Conservation (phyloP, 2,329 filamentous ascomycete genomes). For the Emericellopsis atlantica region DNA sequence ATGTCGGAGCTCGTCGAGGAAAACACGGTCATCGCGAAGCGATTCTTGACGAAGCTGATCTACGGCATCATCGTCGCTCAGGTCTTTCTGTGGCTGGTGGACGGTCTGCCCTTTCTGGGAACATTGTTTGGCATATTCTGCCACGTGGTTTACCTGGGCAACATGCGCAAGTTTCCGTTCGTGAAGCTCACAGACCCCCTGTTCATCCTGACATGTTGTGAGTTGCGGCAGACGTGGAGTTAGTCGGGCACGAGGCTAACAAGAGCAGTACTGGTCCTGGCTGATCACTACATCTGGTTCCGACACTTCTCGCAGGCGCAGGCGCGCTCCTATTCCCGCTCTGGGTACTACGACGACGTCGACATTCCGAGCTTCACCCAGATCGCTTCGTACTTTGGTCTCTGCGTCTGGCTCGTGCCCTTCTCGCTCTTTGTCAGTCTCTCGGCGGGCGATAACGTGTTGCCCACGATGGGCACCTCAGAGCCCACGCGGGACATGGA, state of each 20-base stretch:
- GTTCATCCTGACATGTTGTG: constrained; percentile 74
- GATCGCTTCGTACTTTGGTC: constrained; percentile 89
- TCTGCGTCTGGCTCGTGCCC: constrained; percentile 93
- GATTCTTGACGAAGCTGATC: constrained; percentile 73
- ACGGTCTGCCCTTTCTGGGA: constrained; percentile 71
- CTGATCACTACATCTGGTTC: constrained; percentile 96
- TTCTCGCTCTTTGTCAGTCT: constrained; percentile 92
- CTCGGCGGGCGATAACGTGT: constrained; percentile 85
- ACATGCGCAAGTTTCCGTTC: constrained; percentile 61
- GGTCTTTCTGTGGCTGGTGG: constrained; percentile 61
- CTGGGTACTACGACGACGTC: constrained; percentile 49
- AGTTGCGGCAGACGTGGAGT: constrained; percentile 11
- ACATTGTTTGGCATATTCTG: constrained; percentile 65
- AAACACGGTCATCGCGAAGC: constrained; percentile 86
- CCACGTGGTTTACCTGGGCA: constrained; percentile 79
- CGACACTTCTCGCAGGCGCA: constrained; percentile 67
- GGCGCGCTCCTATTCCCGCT: constrained; percentile 41
- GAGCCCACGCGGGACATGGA: constrained; percentile 33
- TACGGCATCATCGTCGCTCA: constrained; percentile 70
- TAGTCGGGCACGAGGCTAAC: too few relatives aligned
- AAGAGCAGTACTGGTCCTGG: constrained; percentile 57
- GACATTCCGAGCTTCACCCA: constrained; percentile 76
- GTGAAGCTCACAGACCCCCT: constrained; percentile 82
- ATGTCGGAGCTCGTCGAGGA: constrained; percentile 96
- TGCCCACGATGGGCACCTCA: constrained; percentile 74